These are phyloP conservation scores for Cenchrus fungigraminus DNA, from an alignment of 176 grass and related monocot genomes.

Conservation along the genomic window DNA sequence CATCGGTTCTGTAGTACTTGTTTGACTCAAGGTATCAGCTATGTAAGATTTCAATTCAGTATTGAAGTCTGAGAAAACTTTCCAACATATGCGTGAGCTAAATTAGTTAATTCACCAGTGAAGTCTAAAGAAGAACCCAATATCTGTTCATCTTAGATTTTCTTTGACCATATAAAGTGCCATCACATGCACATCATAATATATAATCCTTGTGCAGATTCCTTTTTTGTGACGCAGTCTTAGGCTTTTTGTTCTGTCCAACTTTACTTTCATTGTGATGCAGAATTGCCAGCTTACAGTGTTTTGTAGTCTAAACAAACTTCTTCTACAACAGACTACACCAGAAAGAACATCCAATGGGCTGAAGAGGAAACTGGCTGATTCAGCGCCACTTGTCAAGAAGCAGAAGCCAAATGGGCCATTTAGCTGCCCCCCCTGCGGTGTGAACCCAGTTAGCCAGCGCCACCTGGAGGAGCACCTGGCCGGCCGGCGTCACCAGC, in stretches of 20 bases:
- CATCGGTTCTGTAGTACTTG: background rate
- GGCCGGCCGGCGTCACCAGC: background rate
- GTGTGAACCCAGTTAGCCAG: background rate
- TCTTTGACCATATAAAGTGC: background rate
- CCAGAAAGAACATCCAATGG: background rate
- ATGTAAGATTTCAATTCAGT: background rate
- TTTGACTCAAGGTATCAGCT: background rate
- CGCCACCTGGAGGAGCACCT: background rate
- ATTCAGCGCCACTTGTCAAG: conserved; percentile 5
- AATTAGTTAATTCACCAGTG: background rate
- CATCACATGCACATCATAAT: background rate
- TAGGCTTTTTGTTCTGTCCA: background rate
- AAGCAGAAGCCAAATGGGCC: conserved; percentile 16
- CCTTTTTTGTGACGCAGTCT: background rate
- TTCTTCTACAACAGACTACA: conserved; percentile 1
- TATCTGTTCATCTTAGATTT: background rate
- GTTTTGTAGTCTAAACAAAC: background rate
- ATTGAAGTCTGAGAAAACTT: background rate
- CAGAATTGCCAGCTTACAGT: background rate
- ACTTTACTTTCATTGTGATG: background rate
- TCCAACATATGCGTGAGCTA: background rate
- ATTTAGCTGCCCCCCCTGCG: background rate
- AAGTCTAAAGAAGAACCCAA: background rate
- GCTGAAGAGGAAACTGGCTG: conserved; percentile 4
- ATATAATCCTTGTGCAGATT: background rate